Evolutionary conservation across 1,284 basidiomycete species (phyloP).

Genomic region (Naganishia sp.): DNA sequence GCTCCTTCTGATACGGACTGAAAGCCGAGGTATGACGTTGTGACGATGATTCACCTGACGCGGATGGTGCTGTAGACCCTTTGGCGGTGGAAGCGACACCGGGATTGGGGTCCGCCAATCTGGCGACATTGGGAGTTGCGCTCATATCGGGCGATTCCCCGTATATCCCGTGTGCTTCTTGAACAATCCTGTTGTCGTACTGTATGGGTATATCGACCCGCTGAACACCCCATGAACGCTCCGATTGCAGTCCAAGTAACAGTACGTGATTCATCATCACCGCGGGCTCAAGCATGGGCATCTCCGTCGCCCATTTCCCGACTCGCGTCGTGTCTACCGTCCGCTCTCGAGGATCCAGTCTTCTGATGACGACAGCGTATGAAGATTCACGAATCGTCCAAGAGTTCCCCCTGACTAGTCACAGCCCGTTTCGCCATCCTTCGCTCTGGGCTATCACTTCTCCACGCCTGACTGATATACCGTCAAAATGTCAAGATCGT

Average conservation of each 20-base stretch:
- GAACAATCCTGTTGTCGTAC: no score
- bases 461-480: not conserved
- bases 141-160: not conserved
- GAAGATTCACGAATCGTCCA: not conserved
- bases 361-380: conserved; percentile 27
- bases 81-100: not conserved
- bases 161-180: no score
- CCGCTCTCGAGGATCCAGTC: not conserved
- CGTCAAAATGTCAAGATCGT: conserved; percentile 52
- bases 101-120: not conserved
- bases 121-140: not conserved
- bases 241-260: not conserved
- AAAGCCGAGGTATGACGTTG: conserved; percentile 6
- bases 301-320: conserved; percentile 10
- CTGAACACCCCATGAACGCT: no score
- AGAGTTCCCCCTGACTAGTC: not conserved
- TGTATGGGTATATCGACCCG: no score
- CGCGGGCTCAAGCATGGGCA: not conserved
- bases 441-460: not conserved
- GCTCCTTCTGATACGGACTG: conserved; percentile 2
- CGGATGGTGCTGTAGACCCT: not conserved
- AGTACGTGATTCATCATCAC: conserved; percentile 10
- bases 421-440: not conserved
- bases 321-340: conserved; percentile 24
- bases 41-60: conserved; percentile 10